These are phyloP conservation scores for Porodaedalea pini DNA, from an alignment of 1,284 basidiomycete genomes.

Conservation along the genomic window DNA sequence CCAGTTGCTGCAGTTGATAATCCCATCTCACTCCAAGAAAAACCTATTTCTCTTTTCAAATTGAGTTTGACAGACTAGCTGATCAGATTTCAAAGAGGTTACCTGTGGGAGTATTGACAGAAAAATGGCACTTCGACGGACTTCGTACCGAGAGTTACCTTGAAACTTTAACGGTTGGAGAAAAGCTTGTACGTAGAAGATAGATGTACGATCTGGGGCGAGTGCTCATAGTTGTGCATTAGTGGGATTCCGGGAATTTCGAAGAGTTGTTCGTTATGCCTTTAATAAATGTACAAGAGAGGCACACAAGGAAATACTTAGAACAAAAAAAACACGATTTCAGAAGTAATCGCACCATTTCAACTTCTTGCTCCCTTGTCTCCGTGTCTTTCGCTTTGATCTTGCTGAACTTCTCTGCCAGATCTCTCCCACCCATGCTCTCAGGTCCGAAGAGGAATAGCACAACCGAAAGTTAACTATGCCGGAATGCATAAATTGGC, in stretches of 20 bases:
- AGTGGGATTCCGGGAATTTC: conserved; percentile 9
- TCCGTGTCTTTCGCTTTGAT: not conserved
- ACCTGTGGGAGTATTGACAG: conserved; percentile 4
- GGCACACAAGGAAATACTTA: not conserved
- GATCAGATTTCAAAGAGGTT: not conserved
- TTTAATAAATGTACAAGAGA: not conserved
- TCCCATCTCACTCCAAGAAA: conserved; percentile 13
- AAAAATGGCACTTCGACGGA: not conserved
- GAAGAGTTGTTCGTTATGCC: not conserved
- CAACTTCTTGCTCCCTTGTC: not conserved
- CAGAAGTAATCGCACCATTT: not conserved
- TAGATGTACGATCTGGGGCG: conserved; percentile 8
- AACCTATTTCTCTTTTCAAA: not conserved
- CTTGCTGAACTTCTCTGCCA: conserved; percentile 13
- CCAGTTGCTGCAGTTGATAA: not conserved
- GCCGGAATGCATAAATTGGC: conserved; percentile 13
- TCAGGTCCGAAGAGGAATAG: conserved; percentile 12
- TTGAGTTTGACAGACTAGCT: not conserved
- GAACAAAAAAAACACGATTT: too few relatives aligned
- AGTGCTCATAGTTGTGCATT: conserved; percentile 18
- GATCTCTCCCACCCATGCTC: conserved; percentile 8
- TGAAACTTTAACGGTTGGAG: not conserved
- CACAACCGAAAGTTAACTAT: not conserved
- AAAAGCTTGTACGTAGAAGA: not conserved
- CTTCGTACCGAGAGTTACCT: not conserved